Base-by-base conservation (phyloP, 306 rosid species). In the Quercus robur region DNA sequence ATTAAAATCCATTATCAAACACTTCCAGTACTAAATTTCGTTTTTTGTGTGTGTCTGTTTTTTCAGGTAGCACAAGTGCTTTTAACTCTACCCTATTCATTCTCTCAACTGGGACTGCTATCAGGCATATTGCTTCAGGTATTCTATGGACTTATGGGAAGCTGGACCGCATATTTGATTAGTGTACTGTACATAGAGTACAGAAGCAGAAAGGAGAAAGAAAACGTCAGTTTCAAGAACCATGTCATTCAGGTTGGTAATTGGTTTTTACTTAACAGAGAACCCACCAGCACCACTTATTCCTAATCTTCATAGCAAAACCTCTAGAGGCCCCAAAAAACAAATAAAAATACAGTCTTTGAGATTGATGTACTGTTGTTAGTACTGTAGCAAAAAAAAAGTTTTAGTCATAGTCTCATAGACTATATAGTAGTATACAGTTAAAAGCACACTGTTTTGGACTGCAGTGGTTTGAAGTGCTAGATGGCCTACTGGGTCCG, bases 381-480 rank as follows among this genome's bases (percentile, higher is more conserved):
- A 73, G 33, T 23, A 21, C 33, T 23, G 12, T 23, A 23, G 33
- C 25, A 17, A 10, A 10, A 62, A 28, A 28, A 28, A 14, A 14
- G 4, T 9, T 55, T 61, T 23, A 77, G 46, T 41, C 46, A 41
- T 41, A 41, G 46, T 8, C 46, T 41, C 46, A 8, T 41, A 41
- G 46, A 0, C 46, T 38, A 38, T 38, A 38, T 38, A 7, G 44
- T 5, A 38, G 46, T 8, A 41, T 41, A 41, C 46, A 8, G 46
- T 41, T 41, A 41, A 41, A 73, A 82, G 57, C 26, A 55, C 44
- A 64, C 56, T 82, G 80, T 68, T 59, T 17, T 77, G 30, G 26
- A 77, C 80, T 86, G 83, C 90, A 95, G 99, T 95, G 99, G 99
- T 95, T 95, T 57, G 99, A 95, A 85, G 99, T 95, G 72, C 97